These are phyloP conservation scores for Lophiotrema nucula DNA, from an alignment of 495 filamentous ascomycete species.

Conservation along the genomic window DNA sequence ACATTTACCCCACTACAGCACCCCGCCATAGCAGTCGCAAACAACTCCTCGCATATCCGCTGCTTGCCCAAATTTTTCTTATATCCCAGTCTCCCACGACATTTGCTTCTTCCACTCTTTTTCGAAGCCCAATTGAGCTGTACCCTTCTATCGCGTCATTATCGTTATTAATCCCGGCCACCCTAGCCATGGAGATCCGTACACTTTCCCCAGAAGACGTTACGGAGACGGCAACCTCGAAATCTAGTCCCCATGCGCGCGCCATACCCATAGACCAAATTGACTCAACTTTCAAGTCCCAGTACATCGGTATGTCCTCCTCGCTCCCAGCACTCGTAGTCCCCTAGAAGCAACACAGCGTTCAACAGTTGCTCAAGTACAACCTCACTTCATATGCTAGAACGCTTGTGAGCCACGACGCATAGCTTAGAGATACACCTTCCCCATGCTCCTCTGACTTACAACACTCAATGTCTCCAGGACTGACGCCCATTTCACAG, in stretches of 20 bases:
- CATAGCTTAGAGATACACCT: no score
- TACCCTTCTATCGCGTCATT: no score
- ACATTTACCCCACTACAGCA: not conserved
- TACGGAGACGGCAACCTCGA: slow-evolving; percentile 20
- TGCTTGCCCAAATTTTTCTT: no score
- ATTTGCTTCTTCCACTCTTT: no score
- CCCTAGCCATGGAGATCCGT: slow-evolving; percentile 35
- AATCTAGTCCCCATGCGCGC: slow-evolving; percentile 8
- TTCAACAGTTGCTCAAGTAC: no score
- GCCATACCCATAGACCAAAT: slow-evolving; percentile 51
- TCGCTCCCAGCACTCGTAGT: not conserved
- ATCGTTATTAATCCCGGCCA: not conserved
- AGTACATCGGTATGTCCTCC: slow-evolving; percentile 57
- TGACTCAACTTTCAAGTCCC: slow-evolving; percentile 68
- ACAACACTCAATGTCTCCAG: not conserved
- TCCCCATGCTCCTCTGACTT: not conserved
- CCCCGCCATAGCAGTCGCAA: not conserved
- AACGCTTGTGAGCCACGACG: no score
- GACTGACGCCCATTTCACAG: slow-evolving; percentile 45
- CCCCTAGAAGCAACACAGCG: no score
- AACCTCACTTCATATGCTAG: no score
- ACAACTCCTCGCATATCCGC: no score
- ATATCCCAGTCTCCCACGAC: no score
- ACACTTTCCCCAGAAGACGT: slow-evolving; percentile 29
- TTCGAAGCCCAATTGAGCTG: no score